Evolutionary conservation across 2,329 filamentous ascomycete genomes (phyloP), one percentile per base, ranked within the genome.

Genomic region (Emergomyces orientalis): DNA sequence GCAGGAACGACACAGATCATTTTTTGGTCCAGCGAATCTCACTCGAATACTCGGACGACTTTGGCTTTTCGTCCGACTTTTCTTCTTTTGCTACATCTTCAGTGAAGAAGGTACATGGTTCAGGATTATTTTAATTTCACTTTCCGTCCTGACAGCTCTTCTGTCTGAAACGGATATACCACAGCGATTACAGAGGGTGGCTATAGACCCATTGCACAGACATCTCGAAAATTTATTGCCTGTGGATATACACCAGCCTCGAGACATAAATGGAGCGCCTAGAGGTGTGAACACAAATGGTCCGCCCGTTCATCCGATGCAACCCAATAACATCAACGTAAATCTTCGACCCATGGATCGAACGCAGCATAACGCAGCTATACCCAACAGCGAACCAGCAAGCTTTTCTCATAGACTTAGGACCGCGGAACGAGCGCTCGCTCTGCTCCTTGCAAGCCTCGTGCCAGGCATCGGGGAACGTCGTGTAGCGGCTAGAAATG

Each of bases 381-480:
- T n/a, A 5, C n/a, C 27, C 25, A 41, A 54, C 25, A 32, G 14
- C 6, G 13, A 54, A 8, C 43, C 59, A 7, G 41, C 27, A 22
- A 37, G 65, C 30, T 17, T 68, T 51, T 58, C 59, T 60, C 43
- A 66, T 59, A 63, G 63, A 43, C 34, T 66, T n/a, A 62, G 67
- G 55, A 64, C 63, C 14, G 65, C 62, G 45, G 84, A 87, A 70
- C 77, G 85, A 45, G 81, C 81, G 1, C 69, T 84, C 49, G 82
- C 83, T n/a, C 74, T 87, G n/a, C 85, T 87, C 64, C 70, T 87
- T 41, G 84, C 84, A 0, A 86, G 82, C 71, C 69, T 87, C 59
- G 81, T 85, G 70, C 85, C 85, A 0, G 85, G 85, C 0, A 77
- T 87, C 32, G 84, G 85, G 0, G 85, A 87, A 70, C 76, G 82